phyloP scores from a whole-genome alignment of 2,329 filamentous ascomycete species.

The Phialophora expanda region DNA sequence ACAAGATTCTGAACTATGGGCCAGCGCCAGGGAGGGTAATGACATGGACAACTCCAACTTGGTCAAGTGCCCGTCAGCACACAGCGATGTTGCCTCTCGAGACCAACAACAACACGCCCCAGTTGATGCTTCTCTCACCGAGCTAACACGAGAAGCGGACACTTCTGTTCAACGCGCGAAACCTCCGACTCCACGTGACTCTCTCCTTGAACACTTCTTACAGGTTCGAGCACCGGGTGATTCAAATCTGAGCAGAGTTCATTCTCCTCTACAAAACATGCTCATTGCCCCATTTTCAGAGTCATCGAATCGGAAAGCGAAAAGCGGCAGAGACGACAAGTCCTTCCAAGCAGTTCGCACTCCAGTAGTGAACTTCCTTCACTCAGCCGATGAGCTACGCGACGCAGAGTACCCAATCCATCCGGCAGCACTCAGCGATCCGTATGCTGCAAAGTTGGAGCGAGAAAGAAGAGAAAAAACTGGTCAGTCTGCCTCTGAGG shows the following conservation, averaged over 20 bases:
- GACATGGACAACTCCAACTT: not conserved
- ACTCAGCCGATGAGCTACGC: constrained; percentile 72
- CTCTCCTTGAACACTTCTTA: constrained; percentile 88
- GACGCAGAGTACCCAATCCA: constrained; percentile 87
- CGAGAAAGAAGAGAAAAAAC: constrained; percentile 59
- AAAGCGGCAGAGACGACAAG: constrained; percentile 63
- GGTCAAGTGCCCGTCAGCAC: not conserved
- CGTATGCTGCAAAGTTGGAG: constrained; percentile 60
- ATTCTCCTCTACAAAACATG: constrained; percentile 86
- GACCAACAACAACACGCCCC: not conserved
- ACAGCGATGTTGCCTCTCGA: not conserved
- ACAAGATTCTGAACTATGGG: constrained; percentile 22
- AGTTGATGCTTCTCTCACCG: not conserved
- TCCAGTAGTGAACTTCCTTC: constrained; percentile 79
- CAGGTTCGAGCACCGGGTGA: constrained; percentile 87
- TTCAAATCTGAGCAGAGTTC: constrained; percentile 76
- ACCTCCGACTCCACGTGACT: not conserved
- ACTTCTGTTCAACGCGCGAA: not conserved
- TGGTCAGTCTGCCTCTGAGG: constrained; percentile 58
- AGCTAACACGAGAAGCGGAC: not conserved
- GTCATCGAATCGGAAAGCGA: constrained; percentile 65
- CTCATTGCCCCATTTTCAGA: constrained; percentile 75
- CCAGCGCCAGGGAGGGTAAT: not conserved
- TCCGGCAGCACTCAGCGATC: constrained; percentile 70
- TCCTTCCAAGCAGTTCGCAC: constrained; percentile 77